Base-by-base conservation (phyloP, 192 early-diverging fungal species). In the Coemansia sp. region DNA sequence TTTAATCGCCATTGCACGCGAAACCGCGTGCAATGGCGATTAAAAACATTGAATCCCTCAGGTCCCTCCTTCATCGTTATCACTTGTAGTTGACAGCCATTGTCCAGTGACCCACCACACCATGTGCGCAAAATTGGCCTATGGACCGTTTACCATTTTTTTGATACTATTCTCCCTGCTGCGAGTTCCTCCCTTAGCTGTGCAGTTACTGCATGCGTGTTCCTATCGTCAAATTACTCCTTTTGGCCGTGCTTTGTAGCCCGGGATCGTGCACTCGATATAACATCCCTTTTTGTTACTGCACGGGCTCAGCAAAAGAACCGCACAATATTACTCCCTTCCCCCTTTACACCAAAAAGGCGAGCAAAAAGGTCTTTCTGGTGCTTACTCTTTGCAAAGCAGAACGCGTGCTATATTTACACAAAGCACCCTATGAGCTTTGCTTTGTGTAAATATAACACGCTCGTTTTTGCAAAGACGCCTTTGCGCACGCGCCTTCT, bases 171-270 rank as follows among this genome's bases (percentile, higher is more conserved):
- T 57, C 30, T 34, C n/a, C 55, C 31, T 57, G 55, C 55, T 21
- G 18, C 55, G 25, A 21, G 55, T 34, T 34, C 9, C 30, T n/a
- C 28, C 31, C 40, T 43, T 2, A n/a, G 55, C 29, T 33, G 55
- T 18, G 4, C 15, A 9, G 55, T 34, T 57, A 57, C 55, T 57
- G 55, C 55, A 30, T 57, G 55, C 31, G 18, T 57, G 55, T 57
- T 34, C 55, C 28, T 57, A 34, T 31, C 3, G 31, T 31, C 55
- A 57, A 33, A 57, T 8, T 57, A 21, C 13, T 53, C 51, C 46
- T 12, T 46, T 46, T 46, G 7, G 43, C 18, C 43, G n/a, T 46
- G 12, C 43, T 46, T 46, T 46, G 43, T 46, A 46, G 48, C 39
- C 39, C 39, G 39, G 39, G 16, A 40, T 40, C 39, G 9, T 40